Conservation (phyloP, 805 yeast species). For the Yamadazyma tumulicola region DNA sequence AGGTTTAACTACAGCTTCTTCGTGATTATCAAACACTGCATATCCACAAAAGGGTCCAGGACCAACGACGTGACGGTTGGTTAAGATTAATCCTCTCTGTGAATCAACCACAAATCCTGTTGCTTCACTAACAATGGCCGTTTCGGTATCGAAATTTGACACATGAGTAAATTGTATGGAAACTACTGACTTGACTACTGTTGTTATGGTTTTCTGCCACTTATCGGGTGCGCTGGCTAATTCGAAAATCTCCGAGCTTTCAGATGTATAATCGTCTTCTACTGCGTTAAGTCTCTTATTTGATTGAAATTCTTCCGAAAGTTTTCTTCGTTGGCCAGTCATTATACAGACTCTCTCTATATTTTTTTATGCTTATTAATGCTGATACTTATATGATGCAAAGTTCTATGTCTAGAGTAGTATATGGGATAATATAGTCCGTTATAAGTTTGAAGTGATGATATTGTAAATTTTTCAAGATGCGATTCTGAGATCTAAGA, state of each 20-base stretch:
- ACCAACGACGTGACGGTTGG: constrained; percentile 93
- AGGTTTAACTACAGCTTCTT: constrained; percentile 82
- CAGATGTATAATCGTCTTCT: constrained; percentile 1
- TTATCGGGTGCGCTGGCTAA: neutral
- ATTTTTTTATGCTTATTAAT: too few species aligned
- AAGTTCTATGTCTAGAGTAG: too few species aligned
- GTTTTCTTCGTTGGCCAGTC: neutral
- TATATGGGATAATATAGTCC: too few species aligned
- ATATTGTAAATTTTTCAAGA: neutral
- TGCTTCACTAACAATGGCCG: constrained; percentile 81
- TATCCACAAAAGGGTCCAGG: constrained; percentile 93
- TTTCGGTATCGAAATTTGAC: constrained; percentile 82
- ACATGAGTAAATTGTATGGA: constrained; percentile 86
- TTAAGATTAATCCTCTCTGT: constrained; percentile 73
- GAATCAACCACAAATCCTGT: constrained; percentile 94
- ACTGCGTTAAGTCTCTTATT: constrained; percentile 1
- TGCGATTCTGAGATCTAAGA: neutral
- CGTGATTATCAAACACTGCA: constrained; percentile 91
- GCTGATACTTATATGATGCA: too few species aligned
- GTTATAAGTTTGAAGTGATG: too few species aligned
- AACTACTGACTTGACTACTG: constrained; percentile 81
- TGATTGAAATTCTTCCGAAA: neutral
- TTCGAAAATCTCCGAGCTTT: constrained; percentile 3
- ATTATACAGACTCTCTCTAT: neutral
- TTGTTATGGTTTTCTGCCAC: constrained; percentile 81